Base-by-base conservation (phyloP, 495 filamentous ascomycete genomes). In the Oidiodendron maius region DNA sequence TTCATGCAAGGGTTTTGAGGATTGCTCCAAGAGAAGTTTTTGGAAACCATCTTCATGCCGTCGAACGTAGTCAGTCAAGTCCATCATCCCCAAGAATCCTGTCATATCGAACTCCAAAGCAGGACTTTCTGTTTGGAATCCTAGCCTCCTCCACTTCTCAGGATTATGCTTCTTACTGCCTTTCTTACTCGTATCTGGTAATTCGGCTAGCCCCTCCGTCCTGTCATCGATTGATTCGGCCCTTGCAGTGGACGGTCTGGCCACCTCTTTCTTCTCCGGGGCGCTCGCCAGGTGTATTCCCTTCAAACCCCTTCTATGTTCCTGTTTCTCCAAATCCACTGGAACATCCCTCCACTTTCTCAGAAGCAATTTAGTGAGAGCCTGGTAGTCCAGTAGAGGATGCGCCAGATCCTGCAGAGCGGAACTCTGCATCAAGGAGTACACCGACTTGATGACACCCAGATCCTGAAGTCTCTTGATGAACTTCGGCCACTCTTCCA, bases 1-100 rank as follows among this genome's bases (percentile, higher is more conserved):
- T 53, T 89, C 81, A 44, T 80, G 70, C 8, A 75, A 45, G 4
- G 84, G 76, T 59, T 81, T 81, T 11, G 82, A 81, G 4, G 87
- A 87, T 64, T 99, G 91, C 64, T 99, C 93, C 20, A 96, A 69
- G 28, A 99, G 73, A 53, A 91, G 67, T 65, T 91, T 95, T 58
- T 95, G 91, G 56, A 93, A 97, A 26, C 81, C 80, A 61, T 96
- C 89, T 59, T 95, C 88, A 53, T 94, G 81, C 59, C 87, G 94
- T 55, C 84, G 76, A 40, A 95, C 87, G 63, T 87, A 99, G 64
- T 97, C 90, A 5, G 88, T 90, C 58, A 97, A 61, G 64, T 99
- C 93, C 89, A 97, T 95, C 82, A 99, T 88, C 17, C 94, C 93
- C 35, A 99, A 65, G 61, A 91, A 97, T 1, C 93, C 93, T 15